A percentile compares a stretch with the other conserved stretches of the same genome.
phyloP scores from a whole-genome alignment of 202 grass and related monocot species.

The Elaeis oleifera region DNA sequence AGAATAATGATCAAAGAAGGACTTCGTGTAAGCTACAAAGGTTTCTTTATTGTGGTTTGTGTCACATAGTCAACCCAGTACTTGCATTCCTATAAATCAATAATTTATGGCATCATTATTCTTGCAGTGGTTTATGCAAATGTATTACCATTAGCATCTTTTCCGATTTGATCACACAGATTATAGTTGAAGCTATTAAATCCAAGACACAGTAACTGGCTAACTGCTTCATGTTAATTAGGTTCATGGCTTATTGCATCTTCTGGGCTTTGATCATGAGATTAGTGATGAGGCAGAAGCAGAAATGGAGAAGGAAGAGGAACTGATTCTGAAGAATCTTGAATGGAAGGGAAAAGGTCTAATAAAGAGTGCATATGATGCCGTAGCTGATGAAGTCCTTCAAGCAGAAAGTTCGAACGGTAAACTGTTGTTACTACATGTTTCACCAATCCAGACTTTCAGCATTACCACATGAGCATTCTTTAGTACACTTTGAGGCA shows the following conservation, averaged over 20 bases:
- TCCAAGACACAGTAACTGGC: neutral
- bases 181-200: no score
- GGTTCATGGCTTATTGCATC: constrained; percentile 89
- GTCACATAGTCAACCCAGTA: no score
- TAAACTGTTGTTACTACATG: constrained; percentile 11
- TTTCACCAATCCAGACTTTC: neutral
- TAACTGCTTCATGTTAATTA: constrained; percentile 24
- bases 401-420: constrained; percentile 21
- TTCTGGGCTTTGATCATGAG: constrained; percentile 97
- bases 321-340: constrained; percentile 54
- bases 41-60: no score
- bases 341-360: constrained; percentile 85
- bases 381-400: constrained; percentile 12
- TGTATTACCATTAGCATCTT: no score
- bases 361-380: constrained; percentile 64
- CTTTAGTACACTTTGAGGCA: neutral
- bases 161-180: no score
- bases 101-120: no score
- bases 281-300: constrained; percentile 56
- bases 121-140: no score
- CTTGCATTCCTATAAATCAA: no score
- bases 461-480: constrained; percentile 5
- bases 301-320: constrained; percentile 85
- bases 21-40: no score
- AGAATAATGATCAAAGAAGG: no score